Base-by-base conservation (phyloP, 306 rosid genomes). In the Purshia tridentata region DNA sequence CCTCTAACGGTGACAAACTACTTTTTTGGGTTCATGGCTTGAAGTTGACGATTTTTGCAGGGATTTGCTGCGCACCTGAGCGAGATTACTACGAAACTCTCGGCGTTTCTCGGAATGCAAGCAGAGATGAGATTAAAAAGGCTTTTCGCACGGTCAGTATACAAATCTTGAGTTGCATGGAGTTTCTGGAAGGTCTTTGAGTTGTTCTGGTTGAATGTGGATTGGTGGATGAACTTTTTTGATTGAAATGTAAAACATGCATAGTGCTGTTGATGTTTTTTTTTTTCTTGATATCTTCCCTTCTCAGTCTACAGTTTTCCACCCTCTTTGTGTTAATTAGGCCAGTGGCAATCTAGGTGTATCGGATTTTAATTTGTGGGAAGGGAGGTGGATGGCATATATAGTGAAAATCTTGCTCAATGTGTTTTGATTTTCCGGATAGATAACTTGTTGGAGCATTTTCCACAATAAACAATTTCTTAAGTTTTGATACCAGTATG, bases 101-200 rank as follows among this genome's bases (percentile, higher is more conserved):
- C 4, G 93, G 91, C 66, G 82, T 94, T 87, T 59, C 85, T 58
- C 79, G 73, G 62, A 81, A 76, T 74, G 95, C 99, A 29, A 87
- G 83, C 79, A 84, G 86, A 67, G 91, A 89, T 11, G 96, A 89
- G 77, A 86, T 94, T 55, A 89, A 89, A 73, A 94, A 85, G 76
- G 95, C 95, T 4, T 94, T 81, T 80, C 90, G 81, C 76, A 75
- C 20, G 80, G 99, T 94, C 74, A 80, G 98, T 84, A 53, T 70
- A 72, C 70, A 41, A 41, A 37, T 12, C 39, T 12, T 8, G 65
- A 55, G 15, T 62, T 39, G 18, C 19, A 19, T 37, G 4, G 13
- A 63, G 76, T 20, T 37, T 47, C 4, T 10, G 35, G 19, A 45
- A 35, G 29, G 29, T 18, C 48, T 67, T 49, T 29, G 3, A 50